phyloP scores from a whole-genome alignment of 2,329 filamentous ascomycete genomes.

The Fusarium tjaetaba region DNA sequence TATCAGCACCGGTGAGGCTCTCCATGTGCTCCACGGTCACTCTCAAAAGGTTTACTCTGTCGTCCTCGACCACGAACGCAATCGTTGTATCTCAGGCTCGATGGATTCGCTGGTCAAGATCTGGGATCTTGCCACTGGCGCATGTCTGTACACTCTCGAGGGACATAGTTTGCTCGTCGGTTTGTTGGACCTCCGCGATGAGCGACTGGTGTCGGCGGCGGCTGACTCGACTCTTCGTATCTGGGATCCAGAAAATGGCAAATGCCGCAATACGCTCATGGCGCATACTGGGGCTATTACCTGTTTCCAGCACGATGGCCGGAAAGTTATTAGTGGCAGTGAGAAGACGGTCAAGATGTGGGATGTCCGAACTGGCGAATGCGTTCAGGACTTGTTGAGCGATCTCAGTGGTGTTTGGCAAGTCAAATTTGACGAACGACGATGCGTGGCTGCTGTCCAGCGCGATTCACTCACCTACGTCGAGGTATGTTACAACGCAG shows the following conservation, averaged over 20 bases:
- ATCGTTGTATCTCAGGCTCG: conserved; percentile 95
- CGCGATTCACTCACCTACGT: conserved; percentile 92
- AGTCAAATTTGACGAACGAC: conserved; percentile 94
- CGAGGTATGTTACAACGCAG: conserved; percentile 72
- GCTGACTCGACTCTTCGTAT: conserved; percentile 95
- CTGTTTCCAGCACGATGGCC: conserved; percentile 96
- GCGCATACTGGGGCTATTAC: conserved; percentile 98
- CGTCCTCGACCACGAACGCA: conserved; percentile 89
- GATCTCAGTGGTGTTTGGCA: conserved; percentile 99
- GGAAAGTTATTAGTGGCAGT: conserved; percentile 96
- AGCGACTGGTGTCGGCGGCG: conserved; percentile 91
- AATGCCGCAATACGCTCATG: conserved; percentile 88
- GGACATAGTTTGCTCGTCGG: conserved; percentile 94
- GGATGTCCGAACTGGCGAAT: conserved; percentile 93
- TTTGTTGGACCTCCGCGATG: conserved; percentile 86
- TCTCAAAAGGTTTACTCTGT: conserved; percentile 96
- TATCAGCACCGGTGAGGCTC: conserved; percentile 90
- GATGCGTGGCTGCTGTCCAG: conserved; percentile 97
- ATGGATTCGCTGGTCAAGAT: conserved; percentile 99
- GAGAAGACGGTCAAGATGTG: conserved; percentile 99
- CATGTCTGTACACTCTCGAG: conserved; percentile 88
- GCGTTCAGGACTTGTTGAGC: conserved; percentile 89
- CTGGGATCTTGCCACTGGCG: conserved; percentile 90
- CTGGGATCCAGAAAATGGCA: conserved; percentile 94
- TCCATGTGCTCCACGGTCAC: conserved; percentile 88